Base-by-base conservation (phyloP, 305 asterid genomes). In the Fraxinus baroniana region DNA sequence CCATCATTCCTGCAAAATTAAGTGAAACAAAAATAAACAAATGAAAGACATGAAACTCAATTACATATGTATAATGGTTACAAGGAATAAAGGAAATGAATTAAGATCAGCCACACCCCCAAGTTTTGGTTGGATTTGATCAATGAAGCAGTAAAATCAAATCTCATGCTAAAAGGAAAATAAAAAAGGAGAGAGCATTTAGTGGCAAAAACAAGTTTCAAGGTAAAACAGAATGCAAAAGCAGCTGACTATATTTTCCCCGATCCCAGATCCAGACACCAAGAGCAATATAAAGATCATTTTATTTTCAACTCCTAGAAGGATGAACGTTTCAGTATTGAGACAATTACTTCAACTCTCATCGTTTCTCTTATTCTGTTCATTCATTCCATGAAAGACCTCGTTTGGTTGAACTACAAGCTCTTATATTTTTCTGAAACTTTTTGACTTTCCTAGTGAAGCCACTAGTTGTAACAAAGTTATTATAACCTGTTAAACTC, bases 1-100 rank as follows among this genome's bases (percentile, higher is more conserved):
- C 98, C 97, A 88, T 97, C 99, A 82, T 95, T 97, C 90, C 99
- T 97, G 98, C 92, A 89, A 88, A 82, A 79, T 28, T 81, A 76
- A 55, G 81, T 84, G 78, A 68, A 80, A 79, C 81, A 70, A 62
- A 12, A 68, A 60, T 73, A 72, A 70, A 83, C 46, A 85, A 77
- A 79, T 71, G 78, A 78, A 83, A 82, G 78, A 32, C 88, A 83
- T 82, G 80, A 83, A 86, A 46, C 73, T 57, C 39, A 78, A 81
- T 46, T 77, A 66, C 71, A 85, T 30, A 62, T 39, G 64, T 37
- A 80, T 46, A 49, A 49, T 44, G 80, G 75, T 32, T 62, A 62
- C 13, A 62, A 74, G 66, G 46, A 52, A 68, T 32, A 81, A 80
- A 81, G 26, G 74, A 73, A 35, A 71, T 83, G 76, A 78, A 24